Evolutionary conservation across 1,139 yeast species (phyloP).

Genomic region (Scheffersomyces lignicola): DNA sequence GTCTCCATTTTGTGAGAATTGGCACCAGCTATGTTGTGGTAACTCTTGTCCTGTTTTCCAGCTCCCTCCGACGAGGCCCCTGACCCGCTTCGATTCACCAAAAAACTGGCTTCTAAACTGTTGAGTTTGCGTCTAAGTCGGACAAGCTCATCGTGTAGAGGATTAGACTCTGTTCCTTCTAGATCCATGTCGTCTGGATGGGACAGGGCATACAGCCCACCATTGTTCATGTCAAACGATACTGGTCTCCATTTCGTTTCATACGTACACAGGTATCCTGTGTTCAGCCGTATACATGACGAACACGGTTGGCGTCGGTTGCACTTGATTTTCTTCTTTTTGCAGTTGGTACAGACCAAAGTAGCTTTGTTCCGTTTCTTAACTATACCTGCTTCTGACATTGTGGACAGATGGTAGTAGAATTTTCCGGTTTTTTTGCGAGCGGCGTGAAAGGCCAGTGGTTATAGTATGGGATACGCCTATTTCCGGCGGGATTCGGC

Average conservation of each 20-base stretch:
- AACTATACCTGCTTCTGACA: conserved; percentile 21
- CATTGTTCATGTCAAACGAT: conserved; percentile 2
- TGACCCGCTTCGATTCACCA: no score
- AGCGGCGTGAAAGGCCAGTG: no score
- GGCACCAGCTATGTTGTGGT: no score
- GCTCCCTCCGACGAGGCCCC: no score
- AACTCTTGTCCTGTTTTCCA: no score
- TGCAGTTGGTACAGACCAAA: conserved; percentile 30
- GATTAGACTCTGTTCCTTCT: not conserved
- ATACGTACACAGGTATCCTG: conserved; percentile 21
- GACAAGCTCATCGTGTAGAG: conserved; percentile 7
- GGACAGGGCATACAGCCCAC: no score
- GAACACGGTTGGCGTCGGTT: conserved; percentile 30
- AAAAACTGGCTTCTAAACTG: conserved; percentile 4
- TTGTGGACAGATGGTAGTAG: no score
- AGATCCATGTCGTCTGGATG: not conserved
- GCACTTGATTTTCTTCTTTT: conserved; percentile 30
- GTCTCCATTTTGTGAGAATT: no score
- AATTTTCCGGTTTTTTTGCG: no score
- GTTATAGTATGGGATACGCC: no score
- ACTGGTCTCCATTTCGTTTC: conserved; percentile 12
- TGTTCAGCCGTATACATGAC: conserved; percentile 23
- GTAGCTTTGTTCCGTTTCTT: conserved; percentile 21
- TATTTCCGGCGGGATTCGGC: no score
- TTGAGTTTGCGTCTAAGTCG: conserved; percentile 6